Percentiles rank a stretch among this genome's conserved stretches.
Evolutionary conservation across 2,329 filamentous ascomycete genomes (phyloP).

Genomic region (Apiospora malaysiana): DNA sequence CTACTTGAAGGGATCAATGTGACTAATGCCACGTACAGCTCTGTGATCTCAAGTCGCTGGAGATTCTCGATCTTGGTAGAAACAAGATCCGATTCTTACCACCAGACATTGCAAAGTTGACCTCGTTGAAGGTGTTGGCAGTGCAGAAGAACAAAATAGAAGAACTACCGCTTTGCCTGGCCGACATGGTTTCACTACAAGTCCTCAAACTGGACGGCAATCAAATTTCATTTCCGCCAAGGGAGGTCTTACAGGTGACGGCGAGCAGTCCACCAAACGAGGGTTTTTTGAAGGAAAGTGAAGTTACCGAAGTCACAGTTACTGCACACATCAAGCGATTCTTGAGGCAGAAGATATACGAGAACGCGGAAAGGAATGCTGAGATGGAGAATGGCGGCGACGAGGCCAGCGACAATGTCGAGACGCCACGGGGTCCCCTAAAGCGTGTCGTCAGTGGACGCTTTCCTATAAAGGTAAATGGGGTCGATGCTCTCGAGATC

Average conservation of each 20-base stretch:
- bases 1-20: background rate
- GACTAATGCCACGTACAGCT: constrained; percentile 60
- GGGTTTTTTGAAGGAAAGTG: constrained; percentile 62
- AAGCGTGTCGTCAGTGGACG: constrained; percentile 68
- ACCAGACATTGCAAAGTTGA: constrained; percentile 78
- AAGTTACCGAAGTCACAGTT: constrained; percentile 65
- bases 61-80: constrained; percentile 90
- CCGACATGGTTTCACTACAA: constrained; percentile 88
- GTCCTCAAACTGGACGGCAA: constrained; percentile 92
- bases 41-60: constrained; percentile 82
- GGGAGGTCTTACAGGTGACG: constrained; percentile 68
- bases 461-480: constrained; percentile 75
- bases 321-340: constrained; percentile 68
- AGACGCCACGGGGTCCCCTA: constrained; percentile 76
- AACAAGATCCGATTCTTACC: constrained; percentile 84
- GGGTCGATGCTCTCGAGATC: constrained; percentile 69
- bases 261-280: constrained; percentile 62
- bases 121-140: constrained; percentile 87
- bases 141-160: constrained; percentile 87
- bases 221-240: constrained; percentile 79
- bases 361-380: constrained; percentile 52
- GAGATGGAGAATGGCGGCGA: constrained; percentile 64
- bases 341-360: constrained; percentile 56
- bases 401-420: constrained; percentile 74
- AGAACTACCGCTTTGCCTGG: constrained; percentile 81